Base-by-base conservation (phyloP, 73 alveolate genomes). In the Blepharisma japonicum region DNA sequence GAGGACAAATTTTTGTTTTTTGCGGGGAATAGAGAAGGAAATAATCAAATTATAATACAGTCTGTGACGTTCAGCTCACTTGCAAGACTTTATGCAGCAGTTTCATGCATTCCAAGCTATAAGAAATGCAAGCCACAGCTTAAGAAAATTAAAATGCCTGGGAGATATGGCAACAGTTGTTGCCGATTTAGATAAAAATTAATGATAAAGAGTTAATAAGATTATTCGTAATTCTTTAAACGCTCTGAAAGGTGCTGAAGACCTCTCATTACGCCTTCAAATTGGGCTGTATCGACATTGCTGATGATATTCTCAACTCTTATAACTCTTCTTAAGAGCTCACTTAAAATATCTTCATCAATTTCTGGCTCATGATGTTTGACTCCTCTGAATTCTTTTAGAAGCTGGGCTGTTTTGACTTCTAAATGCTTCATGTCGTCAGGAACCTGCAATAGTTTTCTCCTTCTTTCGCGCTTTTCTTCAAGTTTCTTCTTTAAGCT, bases 121-220 rank as follows among this genome's bases (percentile, higher is more conserved):
- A 32, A 32, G 42, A 32, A 32, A 32, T 1, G 42, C 42, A 32
- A 32, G 42, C 42, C 42, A 32, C 42, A 32, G 42, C 42, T 25
- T 25, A 61, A 61, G 74, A 61, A 61, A 61, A 61, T 61, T 25
- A n/a, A 20, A 8, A 39, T 39, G 23, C 74, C 74, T 61, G 47
- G 47, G n/a, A 14, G 74, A 18, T 61, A 61, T 25, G 74, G 74
- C 14, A 61, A 5, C 74, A 14, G 47, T 20, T 61, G 74, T 25
- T 61, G 74, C 74, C 42, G 42, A 32, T 32, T 32, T 32, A 32
- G 42, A 32, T 32, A 32, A 3, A 32, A 32, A 32, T 32, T 32
- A 32, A 32, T 32, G 42, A 32, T 32, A 32, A 32, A 32, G 42
- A 32, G 42, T 32, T 32, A 32, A 32, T 32, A 32, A 32, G 42